Evolutionary conservation across 140 eudicot species (phyloP).

Genomic region (Flaveria floridana): DNA sequence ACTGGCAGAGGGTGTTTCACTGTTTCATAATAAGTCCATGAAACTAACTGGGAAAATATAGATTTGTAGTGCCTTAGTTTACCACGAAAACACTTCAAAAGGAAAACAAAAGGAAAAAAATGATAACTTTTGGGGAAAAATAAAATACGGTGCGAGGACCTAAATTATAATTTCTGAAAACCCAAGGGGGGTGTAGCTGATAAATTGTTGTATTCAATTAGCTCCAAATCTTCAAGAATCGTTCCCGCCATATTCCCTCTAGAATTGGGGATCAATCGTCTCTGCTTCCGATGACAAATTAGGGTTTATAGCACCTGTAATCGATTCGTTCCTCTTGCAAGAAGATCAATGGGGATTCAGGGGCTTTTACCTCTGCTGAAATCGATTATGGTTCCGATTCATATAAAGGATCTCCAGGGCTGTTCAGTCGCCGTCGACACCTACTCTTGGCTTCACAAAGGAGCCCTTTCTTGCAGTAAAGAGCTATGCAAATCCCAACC

Average conservation of each 20-base stretch:
- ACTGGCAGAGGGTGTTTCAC: no score
- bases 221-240: background rate
- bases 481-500: constrained; percentile 77
- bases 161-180: background rate
- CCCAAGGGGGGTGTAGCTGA: constrained; percentile 13
- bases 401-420: constrained; percentile 79
- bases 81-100: no score
- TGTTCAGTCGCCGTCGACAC: constrained; percentile 82
- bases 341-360: constrained; percentile 63
- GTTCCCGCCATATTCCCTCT: constrained; percentile 41
- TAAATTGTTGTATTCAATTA: background rate
- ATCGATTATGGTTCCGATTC: constrained; percentile 77
- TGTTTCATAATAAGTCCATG: no score
- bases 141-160: background rate
- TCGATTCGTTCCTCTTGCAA: background rate
- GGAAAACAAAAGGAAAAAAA: no score
- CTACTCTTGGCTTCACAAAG: constrained; percentile 98
- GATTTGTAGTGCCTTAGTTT: no score
- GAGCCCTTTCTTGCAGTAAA: constrained; percentile 90
- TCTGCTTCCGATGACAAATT: constrained; percentile 18
- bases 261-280: constrained; percentile 21
- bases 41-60: no score
- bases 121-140: no score
- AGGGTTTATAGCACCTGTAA: constrained; percentile 26
- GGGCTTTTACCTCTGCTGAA: constrained; percentile 83